Percentiles rank a stretch among this genome's conserved stretches.
Evolutionary conservation across 306 rosid genomes (phyloP).

Genomic region (Luffa aegyptiaca): DNA sequence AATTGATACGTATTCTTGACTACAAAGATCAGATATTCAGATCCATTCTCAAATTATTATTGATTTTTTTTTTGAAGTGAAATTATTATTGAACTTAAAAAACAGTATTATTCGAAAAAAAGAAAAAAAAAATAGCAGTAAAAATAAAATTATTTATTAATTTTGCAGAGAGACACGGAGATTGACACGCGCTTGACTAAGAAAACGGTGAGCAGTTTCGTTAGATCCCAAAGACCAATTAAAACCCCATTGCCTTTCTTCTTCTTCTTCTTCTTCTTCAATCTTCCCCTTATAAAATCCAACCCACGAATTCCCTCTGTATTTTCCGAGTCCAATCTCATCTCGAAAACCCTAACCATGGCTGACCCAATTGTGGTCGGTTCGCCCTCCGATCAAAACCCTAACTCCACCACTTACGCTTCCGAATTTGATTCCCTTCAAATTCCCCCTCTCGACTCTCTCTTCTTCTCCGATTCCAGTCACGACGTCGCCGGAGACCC

Average conservation of each 20-base stretch:
- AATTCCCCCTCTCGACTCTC: conserved; percentile 49
- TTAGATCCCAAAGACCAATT: neutral
- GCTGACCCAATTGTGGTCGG: conserved; percentile 15
- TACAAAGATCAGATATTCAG: too few relatives aligned
- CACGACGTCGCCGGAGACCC: neutral
- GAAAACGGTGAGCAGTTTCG: neutral
- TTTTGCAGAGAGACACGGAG: neutral
- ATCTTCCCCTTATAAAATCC: neutral
- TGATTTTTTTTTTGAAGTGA: too few relatives aligned
- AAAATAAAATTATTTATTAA: neutral
- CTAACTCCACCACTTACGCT: conserved; percentile 17
- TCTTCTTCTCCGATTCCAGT: conserved; percentile 23
- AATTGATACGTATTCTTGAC: too few relatives aligned
- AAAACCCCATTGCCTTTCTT: neutral
- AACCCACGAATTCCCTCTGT: neutral
- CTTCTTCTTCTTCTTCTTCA: neutral
- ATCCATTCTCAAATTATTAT: too few relatives aligned
- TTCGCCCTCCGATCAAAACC: conserved; percentile 13
- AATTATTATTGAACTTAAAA: too few relatives aligned
- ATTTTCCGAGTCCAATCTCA: neutral
- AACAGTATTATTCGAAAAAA: too few relatives aligned
- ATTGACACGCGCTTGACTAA: conserved; percentile 1
- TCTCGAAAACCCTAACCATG: conserved; percentile 27
- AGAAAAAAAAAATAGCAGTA: neutral
- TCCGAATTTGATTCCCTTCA: conserved; percentile 31